phyloP scores from a whole-genome alignment of 805 yeast species.

The Wickerhamomyces silvicola region DNA sequence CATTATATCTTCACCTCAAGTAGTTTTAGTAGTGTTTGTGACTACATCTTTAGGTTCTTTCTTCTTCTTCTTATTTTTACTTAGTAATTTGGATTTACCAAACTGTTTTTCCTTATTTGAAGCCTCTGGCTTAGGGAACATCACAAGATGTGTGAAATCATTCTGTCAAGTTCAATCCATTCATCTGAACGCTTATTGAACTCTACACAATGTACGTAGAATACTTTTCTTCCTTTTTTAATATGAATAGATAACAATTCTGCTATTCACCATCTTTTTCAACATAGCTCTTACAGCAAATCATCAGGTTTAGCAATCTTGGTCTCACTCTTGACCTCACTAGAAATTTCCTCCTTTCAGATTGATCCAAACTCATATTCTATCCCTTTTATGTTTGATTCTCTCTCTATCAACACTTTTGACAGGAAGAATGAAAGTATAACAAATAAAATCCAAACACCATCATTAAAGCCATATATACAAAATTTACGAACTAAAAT shows the following conservation, averaged over 20 bases:
- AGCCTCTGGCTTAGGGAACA: slow-evolving; percentile 57
- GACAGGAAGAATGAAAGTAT: no score
- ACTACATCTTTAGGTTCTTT: slow-evolving; percentile 17
- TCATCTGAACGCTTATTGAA: slow-evolving; percentile 96
- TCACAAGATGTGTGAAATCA: slow-evolving; percentile 69
- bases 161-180: slow-evolving; percentile 73
- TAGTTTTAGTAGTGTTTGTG: slow-evolving; percentile 18
- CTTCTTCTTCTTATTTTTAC: slow-evolving; percentile 32
- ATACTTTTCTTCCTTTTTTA: slow-evolving; percentile 70
- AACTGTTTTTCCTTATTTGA: slow-evolving; percentile 34
- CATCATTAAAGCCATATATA: no score
- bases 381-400: slow-evolving; percentile 5
- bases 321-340: slow-evolving; percentile 16
- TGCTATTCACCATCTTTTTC: slow-evolving; percentile 80
- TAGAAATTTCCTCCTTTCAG: slow-evolving; percentile 20
- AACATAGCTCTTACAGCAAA: slow-evolving; percentile 81
- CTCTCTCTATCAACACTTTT: no score
- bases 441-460: no score
- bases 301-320: slow-evolving; percentile 36
- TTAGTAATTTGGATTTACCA: slow-evolving; percentile 20
- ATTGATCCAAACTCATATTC: slow-evolving; percentile 13
- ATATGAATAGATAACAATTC: slow-evolving; percentile 75
- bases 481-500: no score
- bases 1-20: slow-evolving; percentile 51
- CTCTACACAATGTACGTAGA: slow-evolving; percentile 91